Conservation (phyloP, 345 rosid genomes). For the Isatis tinctoria region DNA sequence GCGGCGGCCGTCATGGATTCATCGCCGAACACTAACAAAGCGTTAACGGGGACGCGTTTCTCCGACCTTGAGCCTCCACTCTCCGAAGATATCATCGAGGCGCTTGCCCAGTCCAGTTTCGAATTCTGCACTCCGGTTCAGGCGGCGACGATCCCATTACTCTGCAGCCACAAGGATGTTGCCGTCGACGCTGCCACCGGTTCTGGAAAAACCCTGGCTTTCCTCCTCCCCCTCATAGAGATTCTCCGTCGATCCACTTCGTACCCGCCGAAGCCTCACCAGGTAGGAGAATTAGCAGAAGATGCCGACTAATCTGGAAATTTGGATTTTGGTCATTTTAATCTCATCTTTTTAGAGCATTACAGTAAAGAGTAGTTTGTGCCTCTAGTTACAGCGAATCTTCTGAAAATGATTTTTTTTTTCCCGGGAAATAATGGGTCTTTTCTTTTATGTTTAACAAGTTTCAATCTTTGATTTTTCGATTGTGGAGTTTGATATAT, state of each 20-base stretch:
- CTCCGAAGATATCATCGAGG: constrained; percentile 56
- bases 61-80: constrained; percentile 73
- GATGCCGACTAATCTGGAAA: not conserved
- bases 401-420: not conserved
- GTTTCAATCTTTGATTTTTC: not conserved
- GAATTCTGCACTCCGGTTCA: constrained; percentile 95
- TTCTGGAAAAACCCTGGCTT: constrained; percentile 90
- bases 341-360: not conserved
- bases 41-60: constrained; percentile 68
- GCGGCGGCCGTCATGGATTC: constrained; percentile 32
- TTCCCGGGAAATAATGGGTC: not conserved
- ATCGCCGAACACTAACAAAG: constrained; percentile 46
- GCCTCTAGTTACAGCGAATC: not conserved
- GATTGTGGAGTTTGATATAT: not conserved
- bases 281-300: constrained; percentile 35
- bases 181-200: constrained; percentile 97
- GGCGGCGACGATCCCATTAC: constrained; percentile 78
- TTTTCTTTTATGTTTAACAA: not conserved
- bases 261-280: constrained; percentile 62
- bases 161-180: constrained; percentile 84
- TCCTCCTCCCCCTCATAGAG: constrained; percentile 72
- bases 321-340: not conserved
- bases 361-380: not conserved
- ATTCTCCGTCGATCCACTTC: constrained; percentile 63
- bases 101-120: constrained; percentile 50